Evolutionary conservation across 768 basidiomycete species (phyloP).

Genomic region (Xerocomellus intermedius): DNA sequence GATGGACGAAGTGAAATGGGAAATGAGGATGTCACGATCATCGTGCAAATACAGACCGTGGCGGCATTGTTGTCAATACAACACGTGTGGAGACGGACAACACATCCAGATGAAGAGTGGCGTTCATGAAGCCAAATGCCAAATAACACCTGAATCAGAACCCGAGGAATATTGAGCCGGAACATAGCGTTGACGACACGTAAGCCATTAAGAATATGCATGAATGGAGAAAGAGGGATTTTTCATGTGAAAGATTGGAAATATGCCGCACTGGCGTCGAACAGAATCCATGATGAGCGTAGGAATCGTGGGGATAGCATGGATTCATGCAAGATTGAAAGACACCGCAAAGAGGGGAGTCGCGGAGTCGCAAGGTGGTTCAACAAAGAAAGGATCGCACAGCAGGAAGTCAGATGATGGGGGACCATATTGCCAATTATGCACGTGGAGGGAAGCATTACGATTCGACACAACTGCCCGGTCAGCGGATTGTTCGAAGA

Average conservation of each 20-base stretch:
- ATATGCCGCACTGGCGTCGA: slow-evolving; percentile 1
- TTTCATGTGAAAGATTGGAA: background rate
- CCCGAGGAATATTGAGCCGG: background rate
- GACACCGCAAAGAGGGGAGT: background rate
- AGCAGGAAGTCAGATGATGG: background rate
- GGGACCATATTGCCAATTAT: slow-evolving; percentile 3
- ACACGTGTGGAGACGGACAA: background rate
- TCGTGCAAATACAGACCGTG: background rate
- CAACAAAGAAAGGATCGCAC: background rate
- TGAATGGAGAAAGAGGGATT: slow-evolving; percentile 17
- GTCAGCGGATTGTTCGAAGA: slow-evolving; percentile 9
- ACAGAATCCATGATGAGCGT: slow-evolving; percentile 17
- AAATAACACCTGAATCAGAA: slow-evolving; percentile 2
- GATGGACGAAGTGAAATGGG: background rate
- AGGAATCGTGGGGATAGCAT: slow-evolving; percentile 22
- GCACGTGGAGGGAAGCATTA: background rate
- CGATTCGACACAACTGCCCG: background rate
- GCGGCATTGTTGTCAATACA: slow-evolving; percentile 1
- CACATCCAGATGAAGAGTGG: background rate
- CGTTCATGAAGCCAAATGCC: slow-evolving; percentile 1
- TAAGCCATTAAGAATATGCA: background rate
- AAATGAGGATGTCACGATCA: background rate
- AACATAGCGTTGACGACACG: background rate
- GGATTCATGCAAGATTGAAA: slow-evolving; percentile 6
- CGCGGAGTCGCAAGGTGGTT: slow-evolving; percentile 1